Conservation (phyloP, 306 rosid species). For the Calophaca sinica region DNA sequence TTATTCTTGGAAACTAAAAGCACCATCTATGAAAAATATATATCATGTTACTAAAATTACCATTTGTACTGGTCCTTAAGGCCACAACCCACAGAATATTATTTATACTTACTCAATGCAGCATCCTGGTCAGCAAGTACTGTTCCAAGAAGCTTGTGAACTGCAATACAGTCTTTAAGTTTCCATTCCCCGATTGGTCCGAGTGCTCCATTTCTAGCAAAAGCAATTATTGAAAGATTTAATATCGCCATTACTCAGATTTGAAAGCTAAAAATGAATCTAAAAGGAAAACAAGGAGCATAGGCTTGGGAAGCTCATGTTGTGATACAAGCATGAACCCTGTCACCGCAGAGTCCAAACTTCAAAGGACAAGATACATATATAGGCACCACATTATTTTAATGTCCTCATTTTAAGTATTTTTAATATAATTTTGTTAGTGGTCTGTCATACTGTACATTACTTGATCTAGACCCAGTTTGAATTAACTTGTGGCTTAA, state of each 20-base stretch:
- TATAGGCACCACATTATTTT: neutral
- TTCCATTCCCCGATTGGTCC: constrained; percentile 79
- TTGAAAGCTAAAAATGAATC: constrained; percentile 30
- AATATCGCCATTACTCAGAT: constrained; percentile 8
- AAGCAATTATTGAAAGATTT: constrained; percentile 35
- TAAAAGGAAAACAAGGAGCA: neutral
- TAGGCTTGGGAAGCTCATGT: constrained; percentile 15
- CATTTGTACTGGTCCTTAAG: neutral
- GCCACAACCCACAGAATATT: constrained; percentile 21
- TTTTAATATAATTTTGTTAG: neutral
- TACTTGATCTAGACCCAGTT: neutral
- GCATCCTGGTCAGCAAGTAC: constrained; percentile 67
- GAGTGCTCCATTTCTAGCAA: constrained; percentile 71
- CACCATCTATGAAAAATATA: neutral
- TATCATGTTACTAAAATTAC: neutral
- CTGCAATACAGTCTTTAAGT: constrained; percentile 77
- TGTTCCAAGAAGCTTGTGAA: constrained; percentile 79
- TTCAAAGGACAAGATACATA: neutral
- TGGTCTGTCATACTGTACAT: neutral
- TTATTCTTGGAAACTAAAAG: constrained; percentile 1
- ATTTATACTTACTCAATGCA: constrained; percentile 68
- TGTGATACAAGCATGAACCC: constrained; percentile 3
- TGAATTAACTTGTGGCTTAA: too few relatives aligned
- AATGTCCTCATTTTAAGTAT: neutral
- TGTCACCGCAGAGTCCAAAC: neutral